Conservation (phyloP, 768 basidiomycete species). For the Pleurotus giganteus region DNA sequence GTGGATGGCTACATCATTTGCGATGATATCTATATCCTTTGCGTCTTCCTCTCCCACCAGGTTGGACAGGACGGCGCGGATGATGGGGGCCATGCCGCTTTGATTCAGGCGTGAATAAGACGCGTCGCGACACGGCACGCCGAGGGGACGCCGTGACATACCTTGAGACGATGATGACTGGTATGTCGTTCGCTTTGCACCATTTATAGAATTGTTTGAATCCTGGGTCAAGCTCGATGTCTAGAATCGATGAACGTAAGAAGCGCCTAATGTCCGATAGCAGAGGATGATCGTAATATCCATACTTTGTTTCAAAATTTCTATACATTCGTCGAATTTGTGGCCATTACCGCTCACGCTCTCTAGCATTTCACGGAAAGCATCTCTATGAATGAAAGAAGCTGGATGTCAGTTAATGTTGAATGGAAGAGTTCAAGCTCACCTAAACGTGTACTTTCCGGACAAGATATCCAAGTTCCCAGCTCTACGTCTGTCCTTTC, state of each 20-base stretch:
- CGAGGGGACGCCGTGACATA: constrained; percentile 22
- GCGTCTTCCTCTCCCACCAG: constrained; percentile 75
- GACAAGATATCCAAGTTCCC: constrained; percentile 73
- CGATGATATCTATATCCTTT: constrained; percentile 81
- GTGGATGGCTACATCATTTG: constrained; percentile 79
- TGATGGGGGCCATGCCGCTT: constrained; percentile 93
- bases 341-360: constrained; percentile 75
- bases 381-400: constrained; percentile 55
- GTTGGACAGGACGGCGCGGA: constrained; percentile 85
- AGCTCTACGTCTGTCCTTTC: constrained; percentile 66
- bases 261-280: not conserved
- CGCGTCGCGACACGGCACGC: not conserved
- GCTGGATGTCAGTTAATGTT: no score
- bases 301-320: constrained; percentile 67
- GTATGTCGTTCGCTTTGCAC: constrained; percentile 79
- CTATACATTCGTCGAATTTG: constrained; percentile 84
- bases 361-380: constrained; percentile 81
- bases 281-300: constrained; percentile 1
- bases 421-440: constrained; percentile 10
- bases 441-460: constrained; percentile 72
- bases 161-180: constrained; percentile 94
- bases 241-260: constrained; percentile 34
- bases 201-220: constrained; percentile 87
- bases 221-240: constrained; percentile 83
- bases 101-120: not conserved